Conservation (phyloP, 1,284 basidiomycete species). For the Cutaneotrichosporon arboriforme region DNA sequence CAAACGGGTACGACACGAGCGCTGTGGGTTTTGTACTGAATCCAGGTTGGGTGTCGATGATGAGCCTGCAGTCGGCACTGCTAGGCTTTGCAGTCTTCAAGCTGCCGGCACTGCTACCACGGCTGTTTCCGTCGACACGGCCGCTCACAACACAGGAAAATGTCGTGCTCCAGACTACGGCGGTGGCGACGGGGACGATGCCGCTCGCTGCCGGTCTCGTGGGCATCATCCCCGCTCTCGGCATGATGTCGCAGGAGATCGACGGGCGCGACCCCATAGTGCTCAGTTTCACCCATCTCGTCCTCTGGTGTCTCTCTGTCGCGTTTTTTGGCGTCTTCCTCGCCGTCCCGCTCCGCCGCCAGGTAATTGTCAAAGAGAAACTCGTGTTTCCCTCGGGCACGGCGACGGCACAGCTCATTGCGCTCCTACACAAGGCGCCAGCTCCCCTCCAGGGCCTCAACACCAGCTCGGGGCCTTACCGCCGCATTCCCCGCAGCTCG, state of each 20-base stretch:
- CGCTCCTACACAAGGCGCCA: slow-evolving; percentile 65
- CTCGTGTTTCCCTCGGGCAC: slow-evolving; percentile 90
- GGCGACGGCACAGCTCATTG: slow-evolving; percentile 93
- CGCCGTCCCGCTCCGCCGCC: slow-evolving; percentile 84
- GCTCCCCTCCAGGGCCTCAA: slow-evolving; percentile 24
- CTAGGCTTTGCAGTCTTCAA: slow-evolving; percentile 81
- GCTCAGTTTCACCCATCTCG: slow-evolving; percentile 63
- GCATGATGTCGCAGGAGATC: slow-evolving; percentile 63
- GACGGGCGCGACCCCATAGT: slow-evolving; percentile 72
- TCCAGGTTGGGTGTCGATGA: slow-evolving; percentile 55
- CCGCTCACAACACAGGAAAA: slow-evolving; percentile 81
- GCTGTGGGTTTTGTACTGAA: background rate
- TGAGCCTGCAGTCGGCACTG: slow-evolving; percentile 88
- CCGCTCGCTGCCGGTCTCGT: slow-evolving; percentile 91
- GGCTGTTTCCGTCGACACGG: slow-evolving; percentile 28
- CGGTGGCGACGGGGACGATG: slow-evolving; percentile 79
- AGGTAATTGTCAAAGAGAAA: slow-evolving; percentile 94
- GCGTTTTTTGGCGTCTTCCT: slow-evolving; percentile 95
- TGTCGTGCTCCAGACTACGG: slow-evolving; percentile 89
- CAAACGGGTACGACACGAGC: slow-evolving; percentile 34
- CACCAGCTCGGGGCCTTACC: slow-evolving; percentile 21
- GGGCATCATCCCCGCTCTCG: slow-evolving; percentile 85
- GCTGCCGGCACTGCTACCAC: slow-evolving; percentile 57
- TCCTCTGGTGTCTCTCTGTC: slow-evolving; percentile 64
- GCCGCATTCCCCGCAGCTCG: slow-evolving; percentile 19